Base-by-base conservation (phyloP, 176 grass and related monocot genomes). In the Rhynchospora breviuscula region DNA sequence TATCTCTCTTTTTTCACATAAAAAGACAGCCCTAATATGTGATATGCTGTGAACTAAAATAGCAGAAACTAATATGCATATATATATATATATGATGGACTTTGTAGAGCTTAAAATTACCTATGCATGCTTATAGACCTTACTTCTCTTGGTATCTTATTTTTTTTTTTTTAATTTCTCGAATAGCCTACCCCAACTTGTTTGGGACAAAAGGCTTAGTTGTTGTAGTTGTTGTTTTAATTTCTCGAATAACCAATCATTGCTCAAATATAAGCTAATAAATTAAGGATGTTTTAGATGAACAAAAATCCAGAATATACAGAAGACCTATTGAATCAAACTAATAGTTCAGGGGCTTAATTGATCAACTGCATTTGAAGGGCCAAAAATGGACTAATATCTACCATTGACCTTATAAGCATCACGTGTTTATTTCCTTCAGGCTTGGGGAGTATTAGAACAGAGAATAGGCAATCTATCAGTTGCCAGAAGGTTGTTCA, bases 381-480 rank as follows among this genome's bases (percentile, higher is more conserved):
- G 51, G 14, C 12, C 12, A 7, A 57, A 77, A 17, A 22, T 17
- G 49, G 29, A 56, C 12, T 56, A 53, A 54, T 33, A 54, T 33
- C 49, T 77, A 29, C 29, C 29, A 15, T 54, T 56, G 3, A 56
- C 53, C 11, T 31, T 56, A 0, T 0, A 77, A 54, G 13, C 12
- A 56, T 77, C 13, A 29, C 56, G 2, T 10, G 9, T 77, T 29
- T 25, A 5, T 35, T 89, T n/a, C 60, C 56, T 52, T 19, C 53
- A 98, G 95, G 95, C 92, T 54, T 98, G 92, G 95, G 95, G 95
- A 33, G 95, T 93, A 35, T 89, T 98, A 77, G 95, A 98, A 87
- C 90, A 98, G 47, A 93, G 92, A 84, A 87, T 89, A 52, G 92
- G 95, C 46, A 98, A 98, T 84, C 85, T 91, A 67, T 90, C 89